Conservation (phyloP, 2,329 filamentous ascomycete species). For the Colletotrichum phormii region DNA sequence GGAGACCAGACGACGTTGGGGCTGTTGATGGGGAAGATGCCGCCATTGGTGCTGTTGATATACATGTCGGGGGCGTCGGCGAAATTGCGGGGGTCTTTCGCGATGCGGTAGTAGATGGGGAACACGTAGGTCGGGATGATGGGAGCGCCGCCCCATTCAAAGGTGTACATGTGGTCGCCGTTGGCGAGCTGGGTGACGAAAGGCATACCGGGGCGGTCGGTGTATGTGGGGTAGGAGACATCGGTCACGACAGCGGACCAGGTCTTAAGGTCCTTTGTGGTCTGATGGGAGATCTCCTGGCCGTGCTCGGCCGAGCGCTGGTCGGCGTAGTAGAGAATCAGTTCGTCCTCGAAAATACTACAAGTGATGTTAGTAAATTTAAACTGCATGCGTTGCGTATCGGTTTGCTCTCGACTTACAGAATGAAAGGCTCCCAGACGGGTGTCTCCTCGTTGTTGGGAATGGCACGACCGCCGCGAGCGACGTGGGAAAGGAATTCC, state of each 20-base stretch:
- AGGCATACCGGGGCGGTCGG: constrained; percentile 76
- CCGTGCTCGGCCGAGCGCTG: constrained; percentile 74
- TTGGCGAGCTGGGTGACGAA: constrained; percentile 69
- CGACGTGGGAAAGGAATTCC: constrained; percentile 75
- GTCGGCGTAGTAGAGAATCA: constrained; percentile 78
- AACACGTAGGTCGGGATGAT: constrained; percentile 49
- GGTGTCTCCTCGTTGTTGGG: constrained; percentile 75
- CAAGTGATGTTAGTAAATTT: neutral
- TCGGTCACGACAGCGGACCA: constrained; percentile 71
- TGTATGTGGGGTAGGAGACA: constrained; percentile 71
- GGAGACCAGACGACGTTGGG: constrained; percentile 59
- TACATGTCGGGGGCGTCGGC: constrained; percentile 45
- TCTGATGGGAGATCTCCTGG: constrained; percentile 77
- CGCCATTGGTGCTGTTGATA: constrained; percentile 47
- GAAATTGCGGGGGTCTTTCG: constrained; percentile 52
- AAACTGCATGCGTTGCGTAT: no score
- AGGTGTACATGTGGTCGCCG: constrained; percentile 72
- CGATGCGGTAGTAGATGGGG: constrained; percentile 59
- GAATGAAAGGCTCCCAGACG: constrained; percentile 79
- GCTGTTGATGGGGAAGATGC: constrained; percentile 50
- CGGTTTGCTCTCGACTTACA: constrained; percentile 43
- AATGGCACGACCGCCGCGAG: constrained; percentile 69
- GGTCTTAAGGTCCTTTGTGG: constrained; percentile 65
- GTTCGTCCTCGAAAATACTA: constrained; percentile 65
- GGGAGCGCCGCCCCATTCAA: constrained; percentile 68